These are phyloP conservation scores for Neonectria coccinea DNA, from an alignment of 2,329 filamentous ascomycete genomes.

Conservation along the genomic window DNA sequence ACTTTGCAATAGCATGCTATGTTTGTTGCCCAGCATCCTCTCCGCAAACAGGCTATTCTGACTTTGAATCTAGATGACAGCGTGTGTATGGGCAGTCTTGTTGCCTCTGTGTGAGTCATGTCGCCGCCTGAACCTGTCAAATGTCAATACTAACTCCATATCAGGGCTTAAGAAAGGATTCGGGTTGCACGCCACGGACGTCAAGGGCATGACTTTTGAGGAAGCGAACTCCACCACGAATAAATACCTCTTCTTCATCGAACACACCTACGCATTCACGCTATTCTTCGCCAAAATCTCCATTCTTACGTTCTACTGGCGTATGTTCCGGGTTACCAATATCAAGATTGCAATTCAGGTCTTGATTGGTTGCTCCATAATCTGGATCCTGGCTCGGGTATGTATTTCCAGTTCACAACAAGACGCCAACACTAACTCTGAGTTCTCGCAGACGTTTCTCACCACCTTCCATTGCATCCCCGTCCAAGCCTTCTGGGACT, in stretches of 20 bases:
- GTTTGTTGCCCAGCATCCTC: slow-evolving; percentile 12
- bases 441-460: slow-evolving; percentile 31
- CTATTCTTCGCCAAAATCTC: slow-evolving; percentile 47
- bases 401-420: fast-evolving
- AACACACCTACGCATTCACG: slow-evolving; percentile 47
- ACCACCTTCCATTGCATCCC: slow-evolving; percentile 38
- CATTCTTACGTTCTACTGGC: slow-evolving; percentile 49
- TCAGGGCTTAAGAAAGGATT: not conserved
- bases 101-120: slow-evolving; percentile 33
- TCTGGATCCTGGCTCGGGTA: slow-evolving; percentile 48
- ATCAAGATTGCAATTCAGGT: slow-evolving; percentile 42
- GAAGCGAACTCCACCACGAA: slow-evolving; percentile 28
- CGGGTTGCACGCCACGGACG: slow-evolving; percentile 9
- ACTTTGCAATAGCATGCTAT: slow-evolving; percentile 36
- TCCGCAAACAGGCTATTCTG: not conserved
- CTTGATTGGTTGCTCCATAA: slow-evolving; percentile 39
- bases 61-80: slow-evolving; percentile 14
- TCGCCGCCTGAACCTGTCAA: not conserved
- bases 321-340: slow-evolving; percentile 46
- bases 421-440: slow-evolving; percentile 28
- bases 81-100: slow-evolving; percentile 32
- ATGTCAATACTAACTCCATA: slow-evolving; percentile 6
- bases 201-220: slow-evolving; percentile 17
- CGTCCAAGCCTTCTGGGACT: slow-evolving; percentile 36
- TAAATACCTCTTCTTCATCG: slow-evolving; percentile 38